phyloP scores from a whole-genome alignment of 2,329 filamentous ascomycete genomes.

The Zymoseptoria crescenta region DNA sequence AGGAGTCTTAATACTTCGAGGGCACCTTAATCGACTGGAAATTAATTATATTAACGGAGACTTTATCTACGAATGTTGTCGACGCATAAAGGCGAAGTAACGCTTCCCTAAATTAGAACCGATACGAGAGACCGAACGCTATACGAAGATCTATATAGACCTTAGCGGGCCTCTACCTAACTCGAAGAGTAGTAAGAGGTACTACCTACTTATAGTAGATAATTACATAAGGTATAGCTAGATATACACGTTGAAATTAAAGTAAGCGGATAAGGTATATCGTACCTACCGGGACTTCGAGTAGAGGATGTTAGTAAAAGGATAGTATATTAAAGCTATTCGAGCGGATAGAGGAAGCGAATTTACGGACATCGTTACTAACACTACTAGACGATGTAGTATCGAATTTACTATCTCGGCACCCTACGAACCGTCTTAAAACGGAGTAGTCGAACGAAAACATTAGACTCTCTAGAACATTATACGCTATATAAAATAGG shows the following conservation, averaged over 20 bases:
- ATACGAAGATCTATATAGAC: neutral
- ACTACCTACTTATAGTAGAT: neutral
- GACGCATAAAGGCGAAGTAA: too few relatives aligned
- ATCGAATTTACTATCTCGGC: neutral
- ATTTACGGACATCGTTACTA: neutral
- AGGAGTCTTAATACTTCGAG: neutral
- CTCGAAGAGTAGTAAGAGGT: neutral
- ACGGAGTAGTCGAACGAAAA: neutral
- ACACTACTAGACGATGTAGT: neutral
- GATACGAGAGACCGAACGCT: neutral
- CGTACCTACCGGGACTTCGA: neutral
- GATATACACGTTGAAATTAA: neutral
- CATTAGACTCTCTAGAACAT: slow-evolving; percentile 1
- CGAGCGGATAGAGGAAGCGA: neutral
- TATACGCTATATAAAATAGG: slow-evolving; percentile 1
- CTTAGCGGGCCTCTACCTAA: neutral
- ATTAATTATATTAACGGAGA: neutral
- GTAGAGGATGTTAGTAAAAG: too few relatives aligned
- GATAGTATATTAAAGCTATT: neutral
- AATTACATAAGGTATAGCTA: neutral
- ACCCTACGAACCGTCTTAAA: neutral
- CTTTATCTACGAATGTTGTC: neutral
- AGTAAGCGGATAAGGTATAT: neutral
- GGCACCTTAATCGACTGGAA: neutral
- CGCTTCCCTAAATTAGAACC: neutral